phyloP scores from a whole-genome alignment of 352 stramenopile species.

The Blastocystis sp. region DNA sequence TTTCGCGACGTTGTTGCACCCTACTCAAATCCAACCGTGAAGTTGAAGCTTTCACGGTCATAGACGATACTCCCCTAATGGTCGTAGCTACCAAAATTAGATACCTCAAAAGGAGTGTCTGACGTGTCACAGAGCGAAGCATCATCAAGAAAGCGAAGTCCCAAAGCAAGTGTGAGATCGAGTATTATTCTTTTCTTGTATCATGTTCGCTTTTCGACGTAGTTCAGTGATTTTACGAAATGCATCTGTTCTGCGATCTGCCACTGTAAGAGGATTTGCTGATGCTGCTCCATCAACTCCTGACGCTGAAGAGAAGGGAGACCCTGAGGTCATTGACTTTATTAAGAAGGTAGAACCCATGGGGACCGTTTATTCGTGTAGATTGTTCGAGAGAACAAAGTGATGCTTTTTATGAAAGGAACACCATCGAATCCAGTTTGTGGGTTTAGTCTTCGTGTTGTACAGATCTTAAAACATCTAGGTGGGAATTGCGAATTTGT shows the following conservation, averaged over 20 bases:
- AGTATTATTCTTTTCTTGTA: not conserved
- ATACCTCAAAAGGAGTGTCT: not conserved
- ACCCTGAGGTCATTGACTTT: slow-evolving; percentile 59
- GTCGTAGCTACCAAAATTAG: not conserved
- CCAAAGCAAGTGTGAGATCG: not conserved
- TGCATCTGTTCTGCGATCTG: not conserved
- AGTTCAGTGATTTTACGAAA: not conserved
- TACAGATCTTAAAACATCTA: slow-evolving; percentile 74
- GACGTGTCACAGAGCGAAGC: not conserved
- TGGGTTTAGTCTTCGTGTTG: slow-evolving; percentile 80
- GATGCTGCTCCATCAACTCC: not conserved
- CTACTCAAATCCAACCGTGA: not conserved
- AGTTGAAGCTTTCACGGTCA: not conserved
- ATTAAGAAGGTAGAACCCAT: slow-evolving; percentile 33
- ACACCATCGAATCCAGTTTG: slow-evolving; percentile 78
- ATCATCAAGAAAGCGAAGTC: slow-evolving; percentile 3
- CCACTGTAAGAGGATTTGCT: not conserved
- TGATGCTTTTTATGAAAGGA: slow-evolving; percentile 85
- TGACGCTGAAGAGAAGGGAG: slow-evolving; percentile 21
- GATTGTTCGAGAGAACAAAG: slow-evolving; percentile 75
- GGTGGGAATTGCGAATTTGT: not conserved
- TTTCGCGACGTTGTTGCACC: not conserved
- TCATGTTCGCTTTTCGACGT: slow-evolving; percentile 12
- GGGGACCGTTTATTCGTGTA: not conserved
- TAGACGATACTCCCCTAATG: not conserved